phyloP scores from a whole-genome alignment of 805 yeast species.

The Gaillardinia entomophila region DNA sequence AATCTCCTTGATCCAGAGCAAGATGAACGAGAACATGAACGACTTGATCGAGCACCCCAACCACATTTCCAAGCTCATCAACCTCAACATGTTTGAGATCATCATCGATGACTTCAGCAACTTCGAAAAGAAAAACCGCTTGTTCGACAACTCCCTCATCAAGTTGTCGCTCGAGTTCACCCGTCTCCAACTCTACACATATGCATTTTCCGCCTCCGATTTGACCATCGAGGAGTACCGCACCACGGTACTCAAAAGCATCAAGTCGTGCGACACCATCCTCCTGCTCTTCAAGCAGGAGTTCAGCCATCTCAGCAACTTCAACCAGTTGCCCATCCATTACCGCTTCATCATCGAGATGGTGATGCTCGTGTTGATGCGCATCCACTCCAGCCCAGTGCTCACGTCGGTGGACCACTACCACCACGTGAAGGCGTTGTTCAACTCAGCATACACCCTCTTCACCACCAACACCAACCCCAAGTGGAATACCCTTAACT shows the following conservation, averaged over 20 bases:
- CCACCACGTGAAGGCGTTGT: slow-evolving; percentile 9
- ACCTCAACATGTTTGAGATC: slow-evolving; percentile 38
- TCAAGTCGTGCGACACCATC: slow-evolving; percentile 22
- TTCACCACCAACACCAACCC: slow-evolving; percentile 5
- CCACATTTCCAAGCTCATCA: slow-evolving; percentile 23
- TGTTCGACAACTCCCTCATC: slow-evolving; percentile 17
- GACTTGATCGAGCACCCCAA: slow-evolving; percentile 18
- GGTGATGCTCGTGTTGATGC: slow-evolving; percentile 22
- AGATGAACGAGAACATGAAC: slow-evolving; percentile 34
- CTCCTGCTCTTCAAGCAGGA: slow-evolving; percentile 18
- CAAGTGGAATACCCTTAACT: slow-evolving; percentile 5
- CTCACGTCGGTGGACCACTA: background rate
- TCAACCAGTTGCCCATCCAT: slow-evolving; percentile 34
- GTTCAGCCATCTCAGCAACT: slow-evolving; percentile 12
- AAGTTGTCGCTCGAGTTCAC: slow-evolving; percentile 30
- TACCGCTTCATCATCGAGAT: slow-evolving; percentile 33
- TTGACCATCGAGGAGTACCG: slow-evolving; percentile 23
- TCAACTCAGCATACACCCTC: slow-evolving; percentile 14
- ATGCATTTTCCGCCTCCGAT: slow-evolving; percentile 21
- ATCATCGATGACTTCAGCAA: slow-evolving; percentile 26
- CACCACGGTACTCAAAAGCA: slow-evolving; percentile 18
- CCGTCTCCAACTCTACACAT: slow-evolving; percentile 31
- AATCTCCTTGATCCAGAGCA: slow-evolving; percentile 32
- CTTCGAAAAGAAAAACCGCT: slow-evolving; percentile 7
- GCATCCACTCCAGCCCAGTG: slow-evolving; percentile 8